Percentiles rank a stretch among this genome's conserved stretches.
Conservation (phyloP, 2,329 filamentous ascomycete species). For the Westerdykella ornata region DNA sequence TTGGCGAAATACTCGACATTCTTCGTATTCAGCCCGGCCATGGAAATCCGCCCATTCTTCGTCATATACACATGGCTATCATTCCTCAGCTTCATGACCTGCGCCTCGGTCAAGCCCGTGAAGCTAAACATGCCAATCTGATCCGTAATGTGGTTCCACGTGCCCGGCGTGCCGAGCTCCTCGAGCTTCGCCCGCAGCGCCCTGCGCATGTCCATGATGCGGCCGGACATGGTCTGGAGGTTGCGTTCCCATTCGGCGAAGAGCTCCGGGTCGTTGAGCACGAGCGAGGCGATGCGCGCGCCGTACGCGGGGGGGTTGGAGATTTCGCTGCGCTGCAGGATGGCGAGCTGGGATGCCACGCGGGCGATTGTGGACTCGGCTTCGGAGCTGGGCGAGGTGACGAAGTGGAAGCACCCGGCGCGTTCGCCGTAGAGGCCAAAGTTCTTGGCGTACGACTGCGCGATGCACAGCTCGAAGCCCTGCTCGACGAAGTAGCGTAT, state of each 20-base stretch:
- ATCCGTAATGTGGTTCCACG: conserved; percentile 94
- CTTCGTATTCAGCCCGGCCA: conserved; percentile 90
- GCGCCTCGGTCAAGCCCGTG: conserved; percentile 67
- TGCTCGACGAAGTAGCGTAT: conserved; percentile 90
- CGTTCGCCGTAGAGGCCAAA: conserved; percentile 90
- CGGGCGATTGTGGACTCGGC: conserved; percentile 55
- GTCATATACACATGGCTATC: conserved; percentile 82
- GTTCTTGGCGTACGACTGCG: conserved; percentile 51
- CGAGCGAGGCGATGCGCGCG: conserved; percentile 74
- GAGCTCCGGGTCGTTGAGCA: conserved; percentile 75
- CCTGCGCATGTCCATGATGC: conserved; percentile 87
- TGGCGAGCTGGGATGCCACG: conserved; percentile 81
- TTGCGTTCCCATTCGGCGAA: conserved; percentile 92
- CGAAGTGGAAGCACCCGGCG: conserved; percentile 91
- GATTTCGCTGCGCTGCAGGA: conserved; percentile 95
- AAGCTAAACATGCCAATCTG: conserved; percentile 99
- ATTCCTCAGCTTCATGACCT: conserved; percentile 63
- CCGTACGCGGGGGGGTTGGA: conserved; percentile 94
- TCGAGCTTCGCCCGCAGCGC: conserved; percentile 74
- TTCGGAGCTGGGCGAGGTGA: conserved; percentile 65
- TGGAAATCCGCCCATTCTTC: conserved; percentile 96
- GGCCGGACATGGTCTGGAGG: conserved; percentile 85
- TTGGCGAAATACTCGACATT: conserved; percentile 92
- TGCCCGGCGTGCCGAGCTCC: conserved; percentile 75
- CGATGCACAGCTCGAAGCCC: conserved; percentile 62